phyloP scores from a whole-genome alignment of 495 filamentous ascomycete genomes.

The Lichina pygmaea region DNA sequence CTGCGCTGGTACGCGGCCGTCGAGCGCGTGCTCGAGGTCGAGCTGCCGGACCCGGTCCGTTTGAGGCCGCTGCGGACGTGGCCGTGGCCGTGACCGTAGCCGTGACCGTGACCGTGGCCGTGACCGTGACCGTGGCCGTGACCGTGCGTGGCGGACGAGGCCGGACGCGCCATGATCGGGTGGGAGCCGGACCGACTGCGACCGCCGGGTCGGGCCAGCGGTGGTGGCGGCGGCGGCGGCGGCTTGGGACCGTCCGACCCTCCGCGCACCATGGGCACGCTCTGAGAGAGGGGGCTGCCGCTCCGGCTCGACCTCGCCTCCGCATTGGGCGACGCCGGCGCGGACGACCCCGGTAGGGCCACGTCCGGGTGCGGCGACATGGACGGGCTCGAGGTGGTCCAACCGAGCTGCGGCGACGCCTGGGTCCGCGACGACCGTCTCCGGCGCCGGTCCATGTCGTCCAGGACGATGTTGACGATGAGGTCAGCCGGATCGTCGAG shows the following conservation, averaged over 20 bases:
- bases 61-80: slow-evolving; percentile 27
- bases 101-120: slow-evolving; percentile 21
- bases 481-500: slow-evolving; percentile 80
- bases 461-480: slow-evolving; percentile 72
- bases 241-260: slow-evolving; percentile 26
- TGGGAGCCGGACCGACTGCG: slow-evolving; percentile 4
- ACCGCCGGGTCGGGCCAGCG: not conserved
- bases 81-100: slow-evolving; percentile 1
- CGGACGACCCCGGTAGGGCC: slow-evolving; percentile 27
- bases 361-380: slow-evolving; percentile 21
- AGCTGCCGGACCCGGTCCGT: slow-evolving; percentile 74
- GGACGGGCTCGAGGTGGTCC: slow-evolving; percentile 33
- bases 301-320: slow-evolving; percentile 19
- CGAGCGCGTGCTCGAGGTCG: slow-evolving; percentile 55
- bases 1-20: slow-evolving; percentile 28
- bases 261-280: slow-evolving; percentile 20
- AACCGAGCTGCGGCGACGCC: slow-evolving; percentile 42
- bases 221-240: not conserved
- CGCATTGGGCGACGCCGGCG: slow-evolving; percentile 36
- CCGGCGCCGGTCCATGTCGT: slow-evolving; percentile 81
- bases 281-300: slow-evolving; percentile 14
- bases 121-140: slow-evolving; percentile 1
- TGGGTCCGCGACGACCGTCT: slow-evolving; percentile 67
- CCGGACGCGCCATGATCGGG: slow-evolving; percentile 38
- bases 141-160: slow-evolving; percentile 30